Conservation (phyloP, 768 basidiomycete genomes). For the Russula dissimulans region DNA sequence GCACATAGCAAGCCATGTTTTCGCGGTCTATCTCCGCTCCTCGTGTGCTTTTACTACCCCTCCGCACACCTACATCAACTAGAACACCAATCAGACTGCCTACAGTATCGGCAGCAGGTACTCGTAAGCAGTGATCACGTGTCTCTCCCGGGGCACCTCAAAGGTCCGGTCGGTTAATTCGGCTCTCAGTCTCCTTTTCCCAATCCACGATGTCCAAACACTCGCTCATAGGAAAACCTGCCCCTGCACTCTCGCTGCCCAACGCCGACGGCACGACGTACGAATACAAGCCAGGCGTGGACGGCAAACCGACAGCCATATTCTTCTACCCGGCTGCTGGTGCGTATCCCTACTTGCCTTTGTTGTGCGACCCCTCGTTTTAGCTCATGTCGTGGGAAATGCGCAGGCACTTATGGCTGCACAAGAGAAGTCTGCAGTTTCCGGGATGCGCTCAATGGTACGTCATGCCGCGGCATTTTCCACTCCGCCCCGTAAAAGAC, state of each 20-base stretch:
- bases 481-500: not conserved
- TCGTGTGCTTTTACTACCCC: no score
- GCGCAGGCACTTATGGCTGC: conserved; percentile 60
- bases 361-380: not conserved
- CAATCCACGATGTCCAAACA: conserved; percentile 22
- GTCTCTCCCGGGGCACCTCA: no score
- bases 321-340: conserved; percentile 77
- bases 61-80: no score
- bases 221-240: conserved; percentile 50
- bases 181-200: not conserved
- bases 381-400: not conserved
- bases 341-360: conserved; percentile 24
- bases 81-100: no score
- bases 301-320: conserved; percentile 52
- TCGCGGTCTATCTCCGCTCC: no score
- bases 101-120: no score
- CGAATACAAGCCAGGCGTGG: conserved; percentile 49
- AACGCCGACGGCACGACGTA: conserved; percentile 55
- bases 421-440: conserved; percentile 78
- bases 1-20: no score
- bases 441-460: conserved; percentile 66
- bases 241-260: conserved; percentile 56
- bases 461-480: conserved; percentile 15
- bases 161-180: no score
- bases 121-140: no score